phyloP scores from a whole-genome alignment of 805 yeast species.

The Diddensiella santjacobensis region DNA sequence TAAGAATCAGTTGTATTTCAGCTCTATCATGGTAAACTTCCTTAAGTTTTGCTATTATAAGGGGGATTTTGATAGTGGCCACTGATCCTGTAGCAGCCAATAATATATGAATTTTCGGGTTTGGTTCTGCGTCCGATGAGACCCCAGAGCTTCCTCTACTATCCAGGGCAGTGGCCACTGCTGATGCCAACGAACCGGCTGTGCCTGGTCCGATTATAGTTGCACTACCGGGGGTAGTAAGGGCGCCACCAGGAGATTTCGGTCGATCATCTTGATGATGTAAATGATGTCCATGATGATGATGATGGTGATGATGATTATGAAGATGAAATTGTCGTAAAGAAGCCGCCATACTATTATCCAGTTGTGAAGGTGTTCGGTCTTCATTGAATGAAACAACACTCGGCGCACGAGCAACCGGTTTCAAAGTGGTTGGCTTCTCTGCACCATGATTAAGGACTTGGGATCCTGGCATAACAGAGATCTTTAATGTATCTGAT shows the following conservation, averaged over 20 bases:
- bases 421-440: neutral
- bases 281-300: constrained; percentile 3
- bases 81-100: constrained; percentile 95
- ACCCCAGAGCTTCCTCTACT: constrained; percentile 1
- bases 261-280: neutral
- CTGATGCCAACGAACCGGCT: neutral
- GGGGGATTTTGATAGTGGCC: constrained; percentile 90
- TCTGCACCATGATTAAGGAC: neutral
- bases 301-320: neutral
- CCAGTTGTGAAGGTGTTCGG: neutral
- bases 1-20: constrained; percentile 79
- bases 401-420: neutral
- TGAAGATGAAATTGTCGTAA: constrained; percentile 2
- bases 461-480: no score
- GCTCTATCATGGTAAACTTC: constrained; percentile 70
- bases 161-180: neutral
- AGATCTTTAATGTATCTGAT: no score
- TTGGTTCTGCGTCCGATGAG: constrained; percentile 2
- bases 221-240: neutral
- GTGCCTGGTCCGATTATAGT: neutral
- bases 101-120: constrained; percentile 68
- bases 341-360: neutral
- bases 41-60: constrained; percentile 80
- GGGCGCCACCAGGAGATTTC: neutral
- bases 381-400: neutral